These are phyloP conservation scores for Cotoneaster glaucophyllus DNA, from an alignment of 306 rosid species.

Conservation along the genomic window DNA sequence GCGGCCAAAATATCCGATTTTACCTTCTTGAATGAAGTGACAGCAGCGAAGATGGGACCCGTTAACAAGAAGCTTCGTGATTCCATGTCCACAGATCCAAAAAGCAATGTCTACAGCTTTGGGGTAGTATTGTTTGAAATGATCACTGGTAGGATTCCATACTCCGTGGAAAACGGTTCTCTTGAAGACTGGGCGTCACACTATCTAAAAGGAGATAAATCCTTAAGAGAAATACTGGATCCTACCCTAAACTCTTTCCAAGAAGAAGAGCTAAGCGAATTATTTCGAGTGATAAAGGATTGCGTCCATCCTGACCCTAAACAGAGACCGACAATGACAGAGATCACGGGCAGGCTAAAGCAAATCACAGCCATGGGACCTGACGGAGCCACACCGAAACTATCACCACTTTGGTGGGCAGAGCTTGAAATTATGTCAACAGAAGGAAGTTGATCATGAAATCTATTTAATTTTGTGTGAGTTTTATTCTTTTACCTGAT, in stretches of 20 bases:
- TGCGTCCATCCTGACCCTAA: constrained; percentile 49
- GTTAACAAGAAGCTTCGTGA: constrained; percentile 27
- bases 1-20: constrained; percentile 85
- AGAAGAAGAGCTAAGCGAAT: constrained; percentile 42
- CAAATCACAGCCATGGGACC: constrained; percentile 70
- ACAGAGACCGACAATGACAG: constrained; percentile 55
- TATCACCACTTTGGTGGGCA: constrained; percentile 97
- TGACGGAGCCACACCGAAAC: constrained; percentile 66
- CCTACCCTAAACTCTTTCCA: constrained; percentile 44
- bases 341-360: constrained; percentile 47
- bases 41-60: constrained; percentile 30
- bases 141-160: constrained; percentile 65
- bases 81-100: constrained; percentile 29
- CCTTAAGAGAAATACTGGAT: constrained; percentile 60
- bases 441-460: constrained; percentile 33
- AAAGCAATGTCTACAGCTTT: constrained; percentile 65
- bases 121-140: constrained; percentile 72
- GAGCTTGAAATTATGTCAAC: constrained; percentile 77
- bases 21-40: constrained; percentile 53
- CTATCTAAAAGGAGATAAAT: constrained; percentile 43
- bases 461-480: constrained; percentile 3
- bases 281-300: constrained; percentile 42
- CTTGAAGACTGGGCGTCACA: constrained; percentile 55
- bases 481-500: background rate
- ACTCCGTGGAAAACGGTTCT: constrained; percentile 42